Evolutionary conservation across 2,329 filamentous ascomycete genomes (phyloP), one percentile per base, ranked within the genome.

Genomic region (Knufia petricola): DNA sequence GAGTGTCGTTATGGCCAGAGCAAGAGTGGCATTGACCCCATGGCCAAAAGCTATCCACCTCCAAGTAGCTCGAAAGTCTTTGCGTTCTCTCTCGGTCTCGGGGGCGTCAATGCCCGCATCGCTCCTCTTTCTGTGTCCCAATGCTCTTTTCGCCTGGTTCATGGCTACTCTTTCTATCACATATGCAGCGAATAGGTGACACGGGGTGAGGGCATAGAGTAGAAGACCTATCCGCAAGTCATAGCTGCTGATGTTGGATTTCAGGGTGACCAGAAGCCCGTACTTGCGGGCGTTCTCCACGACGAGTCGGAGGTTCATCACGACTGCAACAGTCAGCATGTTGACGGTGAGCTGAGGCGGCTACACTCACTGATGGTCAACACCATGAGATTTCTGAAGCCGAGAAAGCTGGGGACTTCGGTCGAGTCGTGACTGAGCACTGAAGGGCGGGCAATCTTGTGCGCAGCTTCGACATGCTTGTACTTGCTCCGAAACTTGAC

Each of bases 351-450:
- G 41, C 3, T 13, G 26, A 8, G 32, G 30, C 31, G 10, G 13
- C 19, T 30, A 20, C 36, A 59, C 76, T 54, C 75, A 92, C 87
- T 81, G 52, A 95, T 69, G 31, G 95, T 87, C 61, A 96, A 82
- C 32, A 95, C 85, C 87, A 95, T 95, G 54, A 98, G 76, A 64
- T 98, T 98, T 52, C 90, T 77, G 63, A 98, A 96, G 0, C 92
- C 92, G 13, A 95, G 70, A 63, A 95, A 96, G 64, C 87, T 95
- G 19, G 89, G 87, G 1, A 81, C 73, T 9, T 71, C 71, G 39
- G 77, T 69, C 1, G 87, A 78, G 63, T 96, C 92, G 60, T 89
- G 84, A 67, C 87, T 95, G 41, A 96, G 74, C 59, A 85, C 88
- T 20, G 90, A 95, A 6, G 84, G 79, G 50, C 80, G 78, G 31